Evolutionary conservation across 306 rosid species (phyloP).

Genomic region (Cajanus cajan): DNA sequence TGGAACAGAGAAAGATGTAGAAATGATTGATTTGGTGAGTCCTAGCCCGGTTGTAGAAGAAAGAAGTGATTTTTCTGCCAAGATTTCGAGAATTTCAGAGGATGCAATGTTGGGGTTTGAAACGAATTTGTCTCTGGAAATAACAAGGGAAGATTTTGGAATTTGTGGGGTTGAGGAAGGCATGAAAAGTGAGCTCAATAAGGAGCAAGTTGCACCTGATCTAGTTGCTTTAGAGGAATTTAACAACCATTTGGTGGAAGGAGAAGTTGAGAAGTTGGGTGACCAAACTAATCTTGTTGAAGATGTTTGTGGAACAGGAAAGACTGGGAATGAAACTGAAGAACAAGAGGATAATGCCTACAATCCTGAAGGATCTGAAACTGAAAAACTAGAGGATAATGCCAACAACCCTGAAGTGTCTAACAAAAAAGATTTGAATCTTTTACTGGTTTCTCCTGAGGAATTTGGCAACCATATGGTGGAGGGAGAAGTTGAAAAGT

Average conservation of each 20-base stretch:
- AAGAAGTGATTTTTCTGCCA: background rate
- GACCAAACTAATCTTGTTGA: background rate
- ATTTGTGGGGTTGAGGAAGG: background rate
- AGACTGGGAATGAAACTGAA: background rate
- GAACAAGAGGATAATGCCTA: background rate
- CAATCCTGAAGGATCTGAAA: background rate
- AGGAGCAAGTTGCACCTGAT: background rate
- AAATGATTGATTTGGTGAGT: conserved; percentile 1
- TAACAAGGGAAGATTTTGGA: background rate
- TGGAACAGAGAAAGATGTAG: background rate
- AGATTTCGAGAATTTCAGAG: background rate
- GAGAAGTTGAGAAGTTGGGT: background rate
- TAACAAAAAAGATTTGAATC: background rate
- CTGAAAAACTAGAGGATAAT: background rate
- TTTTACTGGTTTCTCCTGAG: background rate
- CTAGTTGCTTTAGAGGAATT: background rate
- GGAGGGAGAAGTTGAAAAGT: background rate
- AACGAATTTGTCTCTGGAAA: background rate
- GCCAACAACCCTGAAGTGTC: background rate
- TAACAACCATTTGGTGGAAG: background rate
- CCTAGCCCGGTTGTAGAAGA: background rate
- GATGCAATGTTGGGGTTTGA: background rate
- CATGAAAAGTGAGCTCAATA: background rate
- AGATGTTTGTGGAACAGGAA: background rate
- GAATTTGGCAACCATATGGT: background rate